Percentiles rank a stretch among this genome's conserved stretches.
Evolutionary conservation across 139 green algal species (phyloP).

Genomic region (Tetraselmis striata): DNA sequence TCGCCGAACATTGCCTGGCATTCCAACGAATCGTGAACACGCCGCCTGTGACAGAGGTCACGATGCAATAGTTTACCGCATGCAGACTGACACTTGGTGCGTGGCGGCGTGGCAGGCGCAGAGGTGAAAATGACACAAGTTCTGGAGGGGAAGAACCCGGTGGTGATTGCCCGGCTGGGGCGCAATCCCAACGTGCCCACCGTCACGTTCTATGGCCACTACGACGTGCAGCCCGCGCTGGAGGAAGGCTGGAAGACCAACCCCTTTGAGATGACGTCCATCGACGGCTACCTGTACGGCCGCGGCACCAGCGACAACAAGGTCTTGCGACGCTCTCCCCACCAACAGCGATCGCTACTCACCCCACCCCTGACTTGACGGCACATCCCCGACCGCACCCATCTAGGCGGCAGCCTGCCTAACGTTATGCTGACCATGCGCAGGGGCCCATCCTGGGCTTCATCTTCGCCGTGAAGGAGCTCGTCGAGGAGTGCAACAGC

Average conservation of each 20-base stretch:
- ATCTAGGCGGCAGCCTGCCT: no score
- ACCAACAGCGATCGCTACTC: no score
- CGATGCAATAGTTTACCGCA: no score
- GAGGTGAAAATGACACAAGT: conserved; percentile 11
- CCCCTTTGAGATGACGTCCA: conserved; percentile 73
- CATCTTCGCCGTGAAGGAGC: conserved; percentile 82
- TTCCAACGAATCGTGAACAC: no score
- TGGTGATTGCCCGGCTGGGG: conserved; percentile 80
- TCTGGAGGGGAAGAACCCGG: conserved; percentile 65
- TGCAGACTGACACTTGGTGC: no score
- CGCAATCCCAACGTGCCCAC: conserved; percentile 61
- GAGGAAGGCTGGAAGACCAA: conserved; percentile 79
- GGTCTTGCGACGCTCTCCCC: no score
- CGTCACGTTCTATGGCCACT: conserved; percentile 81
- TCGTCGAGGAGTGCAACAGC: conserved; percentile 53
- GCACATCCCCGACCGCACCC: no score
- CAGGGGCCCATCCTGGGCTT: conserved; percentile 84
- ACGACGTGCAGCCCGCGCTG: conserved; percentile 79
- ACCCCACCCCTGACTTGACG: no score
- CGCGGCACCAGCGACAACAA: conserved; percentile 91
- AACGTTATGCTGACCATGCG: no score
- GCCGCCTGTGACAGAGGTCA: no score
- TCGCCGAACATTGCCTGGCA: no score
- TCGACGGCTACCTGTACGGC: conserved; percentile 88
- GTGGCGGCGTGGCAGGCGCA: no score